Base-by-base conservation (phyloP, 768 basidiomycete genomes). In the Gautieria morchelliformis region DNA sequence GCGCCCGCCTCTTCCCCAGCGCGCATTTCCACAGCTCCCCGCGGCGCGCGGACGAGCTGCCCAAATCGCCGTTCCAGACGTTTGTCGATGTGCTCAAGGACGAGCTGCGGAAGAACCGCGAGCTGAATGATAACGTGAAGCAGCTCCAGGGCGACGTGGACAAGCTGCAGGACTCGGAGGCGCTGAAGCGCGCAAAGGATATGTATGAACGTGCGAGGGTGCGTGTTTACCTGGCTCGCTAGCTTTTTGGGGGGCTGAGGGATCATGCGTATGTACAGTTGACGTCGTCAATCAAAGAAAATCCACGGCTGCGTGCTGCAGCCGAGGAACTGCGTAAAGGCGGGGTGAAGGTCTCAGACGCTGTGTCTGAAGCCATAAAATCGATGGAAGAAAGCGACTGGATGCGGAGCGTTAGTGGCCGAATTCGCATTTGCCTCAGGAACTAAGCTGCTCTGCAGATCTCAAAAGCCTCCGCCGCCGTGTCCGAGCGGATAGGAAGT, bases 101-200 rank as follows among this genome's bases (percentile, higher is more conserved):
- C 53, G 96, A 99, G 72, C 72, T 99, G 46, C 78, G 82, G 68
- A 98, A 97, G 78, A 95, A 91, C 67, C 75, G 93, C 61, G 94
- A 95, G 69, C 77, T 96, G 51, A 92, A 95, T 73, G 94, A 98
- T 35, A 95, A 95, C 71, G 87, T 97, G 49, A 94, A 93, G 74
- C 92, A 96, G 72, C 78, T 99, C 17, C 92, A 95, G 72, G 96
- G 96, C 61, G 93, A 98, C 70, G 95, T 96, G 39, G 90, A 92
- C 73, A 96, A 96, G 73, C 72, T 97, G 50, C 94, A 97, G 75
- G 96, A 97, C 69, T 93, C 91, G 54, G 93, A 95, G 67, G 87
- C 93, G 14, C 86, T 99, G 92, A 92, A 90, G 74, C 80, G 79
- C 64, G 93, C 93, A 1, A 81, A 80, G 68, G 93, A 89, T 52